Evolutionary conservation across 2,329 filamentous ascomycete genomes (phyloP).

Genomic region (Sporothrix variecibatus): DNA sequence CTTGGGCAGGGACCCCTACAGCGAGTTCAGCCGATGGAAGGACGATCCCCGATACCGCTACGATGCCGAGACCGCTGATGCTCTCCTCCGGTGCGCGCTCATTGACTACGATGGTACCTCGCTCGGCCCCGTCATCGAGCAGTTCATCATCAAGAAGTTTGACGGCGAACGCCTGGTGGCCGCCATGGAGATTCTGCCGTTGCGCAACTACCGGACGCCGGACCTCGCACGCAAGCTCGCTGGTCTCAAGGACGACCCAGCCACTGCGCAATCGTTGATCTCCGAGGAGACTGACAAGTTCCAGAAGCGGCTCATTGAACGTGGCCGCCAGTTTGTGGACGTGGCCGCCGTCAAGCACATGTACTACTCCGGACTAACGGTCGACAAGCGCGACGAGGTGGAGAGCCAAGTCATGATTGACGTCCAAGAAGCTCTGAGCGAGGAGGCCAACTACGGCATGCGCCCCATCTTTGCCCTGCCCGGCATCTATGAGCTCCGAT

Average conservation of each 20-base stretch:
- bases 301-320: neutral
- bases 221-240: neutral
- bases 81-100: neutral
- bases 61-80: neutral
- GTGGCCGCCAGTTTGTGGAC: neutral
- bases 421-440: neutral
- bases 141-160: neutral
- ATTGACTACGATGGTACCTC: neutral
- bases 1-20: neutral
- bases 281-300: neutral
- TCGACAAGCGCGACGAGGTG: neutral
- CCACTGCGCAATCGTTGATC: neutral
- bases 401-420: constrained; percentile 10
- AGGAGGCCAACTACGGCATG: neutral
- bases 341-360: neutral
- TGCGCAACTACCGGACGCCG: neutral
- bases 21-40: too few relatives aligned
- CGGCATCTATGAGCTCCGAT: neutral
- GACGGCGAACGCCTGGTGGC: neutral
- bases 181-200: neutral
- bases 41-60: too few relatives aligned
- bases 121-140: neutral
- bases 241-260: neutral
- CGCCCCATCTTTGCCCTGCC: neutral
- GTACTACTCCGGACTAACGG: neutral